Base-by-base conservation (phyloP, 2,329 filamentous ascomycete species). In the Penicillium decumbens region DNA sequence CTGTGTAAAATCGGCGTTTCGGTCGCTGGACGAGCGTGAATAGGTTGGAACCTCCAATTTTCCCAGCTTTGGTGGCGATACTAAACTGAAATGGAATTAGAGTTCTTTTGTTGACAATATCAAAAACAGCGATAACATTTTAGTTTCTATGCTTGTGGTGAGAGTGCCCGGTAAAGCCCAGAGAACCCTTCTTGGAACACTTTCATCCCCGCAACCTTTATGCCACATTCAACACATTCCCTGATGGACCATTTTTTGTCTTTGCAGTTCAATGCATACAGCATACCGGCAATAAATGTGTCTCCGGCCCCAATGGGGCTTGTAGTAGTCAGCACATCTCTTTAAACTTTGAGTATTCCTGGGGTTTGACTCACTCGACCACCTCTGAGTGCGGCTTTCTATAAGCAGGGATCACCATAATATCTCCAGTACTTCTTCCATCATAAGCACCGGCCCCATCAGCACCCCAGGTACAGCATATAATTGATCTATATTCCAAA, bases 241-340 rank as follows among this genome's bases (percentile, higher is more conserved):
- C 68, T 57, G 41, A 76, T 60, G 57, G 70, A 65, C 80, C 80
- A 84, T 54, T 77, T 70, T 7, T 67, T 60, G 38, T 62, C 57
- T 54, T 76, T 76, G 62, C 74, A 79, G 49, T 78, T 68, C 53
- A 87, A 66, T 30, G 74, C 77, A 68, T 83, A 88, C 42, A 89
- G 70, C 67, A 87, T 81, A 51, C 84, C 85, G 29, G 85, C 86
- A 55, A 86, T 80, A 61, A 89, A 89, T 0, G 86, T 88, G 63
- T 89, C 87, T 57, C 87, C 87, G 38, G 86, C 86, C 47, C 86
- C 87, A 53, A 89, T 79, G 5, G 84, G 78, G 65, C 85, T 88
- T 64, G 51, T 41, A 4, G 43, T 42, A 56, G 18, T 65, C 30
- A 61, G 53, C 18, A 18, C 15, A 7, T n/a, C 28, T 5, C 3